A percentile compares a stretch with the other conserved stretches of the same genome.
Evolutionary conservation across 202 grass and related monocot genomes (phyloP).

Genomic region (Alloteropsis angusta): DNA sequence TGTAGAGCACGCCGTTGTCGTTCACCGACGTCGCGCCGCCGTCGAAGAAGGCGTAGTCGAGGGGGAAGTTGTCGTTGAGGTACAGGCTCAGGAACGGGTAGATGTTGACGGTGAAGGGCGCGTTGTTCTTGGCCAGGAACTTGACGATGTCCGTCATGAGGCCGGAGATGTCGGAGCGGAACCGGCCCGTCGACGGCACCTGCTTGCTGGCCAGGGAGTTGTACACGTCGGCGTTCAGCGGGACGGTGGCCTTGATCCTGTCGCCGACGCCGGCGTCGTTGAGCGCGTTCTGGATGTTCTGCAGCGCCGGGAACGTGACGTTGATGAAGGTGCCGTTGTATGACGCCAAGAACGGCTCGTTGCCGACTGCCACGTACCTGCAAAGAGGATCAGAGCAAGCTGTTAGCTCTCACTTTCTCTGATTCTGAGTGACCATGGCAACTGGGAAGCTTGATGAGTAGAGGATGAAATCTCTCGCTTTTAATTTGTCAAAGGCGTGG

Average conservation of each 20-base stretch:
- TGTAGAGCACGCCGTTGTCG: constrained; percentile 45
- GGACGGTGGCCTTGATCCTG: constrained; percentile 47
- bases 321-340: constrained; percentile 41
- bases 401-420: not conserved
- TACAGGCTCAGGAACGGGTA: constrained; percentile 59
- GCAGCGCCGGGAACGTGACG: constrained; percentile 39
- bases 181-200: constrained; percentile 42
- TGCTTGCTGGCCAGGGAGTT: not conserved
- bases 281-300: constrained; percentile 61
- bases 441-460: not conserved
- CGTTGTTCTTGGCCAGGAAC: constrained; percentile 38
- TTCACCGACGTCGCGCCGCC: constrained; percentile 27
- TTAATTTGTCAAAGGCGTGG: not conserved
- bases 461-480: not conserved
- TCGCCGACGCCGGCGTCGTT: constrained; percentile 37
- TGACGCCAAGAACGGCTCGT: constrained; percentile 44
- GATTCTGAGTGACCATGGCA: not conserved
- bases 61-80: constrained; percentile 42
- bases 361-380: constrained; percentile 64
- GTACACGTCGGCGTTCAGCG: constrained; percentile 68
- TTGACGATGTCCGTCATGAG: constrained; percentile 38
- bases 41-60: constrained; percentile 64
- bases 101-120: constrained; percentile 68
- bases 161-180: constrained; percentile 20
- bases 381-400: not conserved